Evolutionary conservation across 2,329 filamentous ascomycete species (phyloP), one percentile per base, ranked within the genome.

Genomic region (Chaetomium sp.): DNA sequence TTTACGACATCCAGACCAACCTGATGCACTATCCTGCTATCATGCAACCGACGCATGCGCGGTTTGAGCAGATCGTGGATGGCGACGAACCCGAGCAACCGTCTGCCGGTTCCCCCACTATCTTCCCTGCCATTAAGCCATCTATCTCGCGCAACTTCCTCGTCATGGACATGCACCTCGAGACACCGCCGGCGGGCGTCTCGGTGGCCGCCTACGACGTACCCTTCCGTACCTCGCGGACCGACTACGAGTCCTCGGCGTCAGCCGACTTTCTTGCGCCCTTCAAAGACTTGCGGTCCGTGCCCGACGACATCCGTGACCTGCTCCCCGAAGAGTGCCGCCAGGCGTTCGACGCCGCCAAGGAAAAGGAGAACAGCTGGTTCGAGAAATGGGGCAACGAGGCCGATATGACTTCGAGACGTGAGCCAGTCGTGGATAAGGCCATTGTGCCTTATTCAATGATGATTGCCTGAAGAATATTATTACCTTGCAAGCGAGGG

Each of bases 1-100:
- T 94, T 61, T 98, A 98, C 77, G 93, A 99, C 72, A 88, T 94
- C 29, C 93, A 98, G 79, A 98, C 95, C 61, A 99, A 99, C 76
- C 79, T 85, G 65, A 90, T 97, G 84, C 92, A 95, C 74, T 96
- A 90, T 74, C 94, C 95, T 0, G 86, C 87, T 67, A 90, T 85
- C 73, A 96, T 93, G 85, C 95, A 99, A 76, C 92, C 95, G 2
- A 95, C 92, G 2, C 91, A 92, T 71, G 92, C 88, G 10, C 88
- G 89, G 65, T 93, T 93, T 81, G 91, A 95, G 77, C 87, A 90
- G 66, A 81, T 96, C 2, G 76, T 83, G 2, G 79, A 82, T 1
- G 74, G 63, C 38, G 50, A 55, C 31, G 19, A 71, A 25, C 67
- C 74, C 3, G 3, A 69, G 71, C 21, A 75, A 67, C 47, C 42